phyloP scores from a whole-genome alignment of 768 basidiomycete genomes.

The Rhodocollybia butyracea region DNA sequence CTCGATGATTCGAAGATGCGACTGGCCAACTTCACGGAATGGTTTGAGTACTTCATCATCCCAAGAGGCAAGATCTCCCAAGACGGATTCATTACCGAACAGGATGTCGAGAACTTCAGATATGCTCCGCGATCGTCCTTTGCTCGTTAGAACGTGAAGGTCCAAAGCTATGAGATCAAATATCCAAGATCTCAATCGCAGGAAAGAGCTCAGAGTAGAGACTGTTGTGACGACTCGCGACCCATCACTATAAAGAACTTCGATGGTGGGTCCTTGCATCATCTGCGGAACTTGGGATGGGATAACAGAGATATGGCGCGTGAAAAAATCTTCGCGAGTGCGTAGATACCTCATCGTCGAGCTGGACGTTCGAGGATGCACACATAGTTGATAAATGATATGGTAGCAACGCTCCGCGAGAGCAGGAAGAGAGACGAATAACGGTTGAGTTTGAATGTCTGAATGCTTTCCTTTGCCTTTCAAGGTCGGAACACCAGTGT shows the following conservation, averaged over 20 bases:
- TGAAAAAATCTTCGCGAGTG: constrained; percentile 86
- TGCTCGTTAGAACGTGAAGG: constrained; percentile 79
- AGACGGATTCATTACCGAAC: constrained; percentile 62
- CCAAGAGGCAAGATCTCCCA: constrained; percentile 31
- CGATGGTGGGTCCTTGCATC: constrained; percentile 47
- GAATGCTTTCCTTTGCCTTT: constrained; percentile 35
- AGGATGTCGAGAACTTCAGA: constrained; percentile 76
- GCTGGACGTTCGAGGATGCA: constrained; percentile 80
- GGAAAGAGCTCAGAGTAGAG: constrained; percentile 66
- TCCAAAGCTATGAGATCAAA: constrained; percentile 87
- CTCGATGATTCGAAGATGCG: constrained; percentile 83
- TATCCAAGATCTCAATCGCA: constrained; percentile 80
- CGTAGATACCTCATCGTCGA: constrained; percentile 83
- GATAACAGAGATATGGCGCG: constrained; percentile 75
- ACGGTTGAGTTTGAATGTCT: constrained; percentile 39
- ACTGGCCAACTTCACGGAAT: constrained; percentile 77
- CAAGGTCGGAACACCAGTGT: constrained; percentile 62
- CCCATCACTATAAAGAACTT: constrained; percentile 70
- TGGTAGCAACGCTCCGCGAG: constrained; percentile 86
- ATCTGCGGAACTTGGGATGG: constrained; percentile 60
- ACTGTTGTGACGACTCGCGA: constrained; percentile 66
- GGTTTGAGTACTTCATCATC: constrained; percentile 50
- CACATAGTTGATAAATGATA: constrained; percentile 81
- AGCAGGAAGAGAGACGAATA: constrained; percentile 64
- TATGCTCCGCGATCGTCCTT: constrained; percentile 70